phyloP scores from a whole-genome alignment of 78 protist species.

The Dictyostelium intermedium region DNA sequence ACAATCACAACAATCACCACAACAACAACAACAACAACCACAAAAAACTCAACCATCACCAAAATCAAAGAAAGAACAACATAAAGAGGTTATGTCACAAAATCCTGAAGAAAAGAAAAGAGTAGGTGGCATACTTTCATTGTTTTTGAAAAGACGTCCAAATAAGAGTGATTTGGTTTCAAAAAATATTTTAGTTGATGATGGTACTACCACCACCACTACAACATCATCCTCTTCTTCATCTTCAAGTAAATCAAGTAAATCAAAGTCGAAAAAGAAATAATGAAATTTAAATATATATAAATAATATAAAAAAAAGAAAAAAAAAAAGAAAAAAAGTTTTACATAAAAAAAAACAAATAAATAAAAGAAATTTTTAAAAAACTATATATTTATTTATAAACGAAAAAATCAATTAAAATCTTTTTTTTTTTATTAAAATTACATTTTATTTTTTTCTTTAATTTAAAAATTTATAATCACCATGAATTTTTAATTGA shows the following conservation, averaged over 20 bases:
- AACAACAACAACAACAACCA: background rate
- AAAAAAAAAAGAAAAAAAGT: background rate
- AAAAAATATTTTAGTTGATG: slow-evolving; percentile 24
- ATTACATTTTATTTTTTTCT: too few relatives aligned
- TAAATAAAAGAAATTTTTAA: background rate
- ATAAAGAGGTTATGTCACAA: background rate
- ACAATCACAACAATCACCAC: background rate
- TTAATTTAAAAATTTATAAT: too few relatives aligned
- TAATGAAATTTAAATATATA: background rate
- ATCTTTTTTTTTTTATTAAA: background rate
- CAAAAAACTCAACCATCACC: background rate
- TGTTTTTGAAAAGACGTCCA: slow-evolving; percentile 53
- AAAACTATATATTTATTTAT: background rate
- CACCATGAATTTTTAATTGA: background rate
- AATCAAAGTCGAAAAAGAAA: slow-evolving; percentile 5
- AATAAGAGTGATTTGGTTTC: slow-evolving; percentile 39
- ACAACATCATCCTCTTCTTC: background rate
- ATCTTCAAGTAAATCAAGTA: background rate
- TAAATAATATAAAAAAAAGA: background rate
- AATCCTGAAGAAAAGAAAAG: slow-evolving; percentile 39
- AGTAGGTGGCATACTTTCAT: slow-evolving; percentile 23
- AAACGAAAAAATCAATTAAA: background rate
- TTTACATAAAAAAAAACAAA: background rate
- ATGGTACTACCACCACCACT: background rate
- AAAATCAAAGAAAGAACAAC: background rate